A percentile compares a stretch with the other conserved stretches of the same genome.
Evolutionary conservation across 192 early-diverging fungal species (phyloP).

Genomic region (Tieghemiomyces parasiticus): DNA sequence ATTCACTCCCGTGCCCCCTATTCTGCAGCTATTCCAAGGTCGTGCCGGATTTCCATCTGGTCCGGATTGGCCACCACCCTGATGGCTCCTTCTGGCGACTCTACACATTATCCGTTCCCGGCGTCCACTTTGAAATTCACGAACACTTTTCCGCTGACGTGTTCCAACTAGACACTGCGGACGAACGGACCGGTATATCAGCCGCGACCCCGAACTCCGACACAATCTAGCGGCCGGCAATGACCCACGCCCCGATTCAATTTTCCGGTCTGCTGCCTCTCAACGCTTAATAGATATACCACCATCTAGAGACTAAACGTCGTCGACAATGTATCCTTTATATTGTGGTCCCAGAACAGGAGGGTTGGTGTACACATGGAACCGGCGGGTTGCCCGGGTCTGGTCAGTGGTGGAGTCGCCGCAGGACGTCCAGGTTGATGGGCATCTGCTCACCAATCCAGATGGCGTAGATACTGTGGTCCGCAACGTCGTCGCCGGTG

Average conservation of each 20-base stretch:
- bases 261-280: too few species aligned
- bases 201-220: too few species aligned
- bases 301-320: too few species aligned
- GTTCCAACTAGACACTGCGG: background rate
- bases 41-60: background rate
- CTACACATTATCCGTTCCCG: background rate
- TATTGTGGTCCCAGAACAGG: too few species aligned
- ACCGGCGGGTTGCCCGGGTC: too few species aligned
- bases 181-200: too few species aligned
- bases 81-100: background rate
- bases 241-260: too few species aligned
- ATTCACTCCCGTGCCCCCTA: too few species aligned
- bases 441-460: slow-evolving; percentile 6
- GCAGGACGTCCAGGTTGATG: background rate
- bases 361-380: too few species aligned
- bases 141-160: background rate
- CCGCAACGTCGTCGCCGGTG: background rate
- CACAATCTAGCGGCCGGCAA: too few species aligned
- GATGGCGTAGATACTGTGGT: slow-evolving; percentile 7
- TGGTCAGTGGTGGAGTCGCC: background rate
- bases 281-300: too few species aligned
- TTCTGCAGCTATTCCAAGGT: background rate
- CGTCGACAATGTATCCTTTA: too few species aligned
- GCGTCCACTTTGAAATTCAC: background rate
- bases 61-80: background rate